phyloP scores from a whole-genome alignment of 2,329 filamentous ascomycete genomes.

The Polytolypa hystricis region DNA sequence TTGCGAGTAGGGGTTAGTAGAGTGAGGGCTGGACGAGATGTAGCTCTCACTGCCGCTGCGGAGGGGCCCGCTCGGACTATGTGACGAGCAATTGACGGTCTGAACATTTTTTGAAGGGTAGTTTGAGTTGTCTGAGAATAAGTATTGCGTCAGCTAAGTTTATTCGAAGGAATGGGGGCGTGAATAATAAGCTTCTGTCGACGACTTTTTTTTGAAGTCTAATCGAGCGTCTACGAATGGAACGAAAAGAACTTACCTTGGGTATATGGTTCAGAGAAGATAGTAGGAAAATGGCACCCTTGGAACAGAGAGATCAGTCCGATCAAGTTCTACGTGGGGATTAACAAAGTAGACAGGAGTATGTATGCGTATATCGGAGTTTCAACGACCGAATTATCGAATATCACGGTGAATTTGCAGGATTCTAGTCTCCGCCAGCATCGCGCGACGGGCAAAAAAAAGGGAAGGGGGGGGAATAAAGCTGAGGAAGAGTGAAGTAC shows the following conservation, averaged over 20 bases:
- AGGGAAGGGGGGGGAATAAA: neutral
- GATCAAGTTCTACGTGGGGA: neutral
- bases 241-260: neutral
- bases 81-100: slow-evolving; percentile 17
- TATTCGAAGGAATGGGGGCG: too few relatives aligned
- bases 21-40: slow-evolving; percentile 2
- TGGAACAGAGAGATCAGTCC: neutral
- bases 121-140: slow-evolving; percentile 4
- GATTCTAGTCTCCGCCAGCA: slow-evolving; percentile 5
- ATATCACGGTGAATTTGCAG: slow-evolving; percentile 6
- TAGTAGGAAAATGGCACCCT: neutral
- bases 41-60: slow-evolving; percentile 7
- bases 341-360: slow-evolving; percentile 2
- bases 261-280: neutral
- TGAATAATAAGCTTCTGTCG: neutral
- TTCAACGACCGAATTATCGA: too few relatives aligned
- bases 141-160: too few relatives aligned
- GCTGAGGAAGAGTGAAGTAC: slow-evolving; percentile 1
- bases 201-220: neutral
- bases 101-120: slow-evolving; percentile 18
- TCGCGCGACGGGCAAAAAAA: neutral
- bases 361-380: too few relatives aligned
- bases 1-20: neutral
- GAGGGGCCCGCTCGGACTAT: slow-evolving; percentile 16
- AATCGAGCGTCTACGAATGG: neutral